A percentile compares a stretch with the other conserved stretches of the same genome.
These are phyloP conservation scores for Silybum marianum DNA, from an alignment of 129 eudicot genomes.

Conservation along the genomic window DNA sequence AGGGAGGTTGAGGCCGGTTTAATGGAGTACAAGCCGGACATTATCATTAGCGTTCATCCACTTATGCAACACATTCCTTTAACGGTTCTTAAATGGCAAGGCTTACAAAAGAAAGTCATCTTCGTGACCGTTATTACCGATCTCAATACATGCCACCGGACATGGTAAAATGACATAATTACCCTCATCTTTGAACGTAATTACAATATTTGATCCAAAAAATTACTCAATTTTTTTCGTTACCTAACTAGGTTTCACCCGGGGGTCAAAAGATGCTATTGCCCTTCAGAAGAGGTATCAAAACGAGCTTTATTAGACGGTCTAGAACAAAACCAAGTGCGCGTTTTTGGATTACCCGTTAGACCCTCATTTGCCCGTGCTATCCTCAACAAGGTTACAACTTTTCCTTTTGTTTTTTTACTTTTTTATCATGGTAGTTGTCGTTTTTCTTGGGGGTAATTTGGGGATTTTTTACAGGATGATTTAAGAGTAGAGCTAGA, in stretches of 20 bases:
- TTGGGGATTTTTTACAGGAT: constrained; percentile 42
- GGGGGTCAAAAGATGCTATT: constrained; percentile 78
- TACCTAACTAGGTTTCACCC: constrained; percentile 81
- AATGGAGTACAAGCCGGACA: constrained; percentile 98
- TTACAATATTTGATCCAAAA: neutral
- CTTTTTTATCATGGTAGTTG: neutral
- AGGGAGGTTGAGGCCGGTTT: constrained; percentile 98
- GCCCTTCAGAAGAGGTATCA: constrained; percentile 92
- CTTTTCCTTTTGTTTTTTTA: neutral
- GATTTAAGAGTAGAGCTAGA: constrained; percentile 79
- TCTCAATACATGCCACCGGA: constrained; percentile 87
- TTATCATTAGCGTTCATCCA: constrained; percentile 95
- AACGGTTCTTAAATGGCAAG: constrained; percentile 98
- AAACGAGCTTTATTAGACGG: constrained; percentile 83
- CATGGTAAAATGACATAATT: constrained; percentile 60
- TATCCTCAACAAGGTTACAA: constrained; percentile 63
- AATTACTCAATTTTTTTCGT: neutral
- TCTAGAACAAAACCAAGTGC: constrained; percentile 63
- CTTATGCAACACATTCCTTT: constrained; percentile 96
- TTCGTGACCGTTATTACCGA: constrained; percentile 96
- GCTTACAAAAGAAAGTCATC: constrained; percentile 85
- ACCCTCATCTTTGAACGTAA: neutral
- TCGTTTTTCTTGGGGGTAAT: constrained; percentile 19
- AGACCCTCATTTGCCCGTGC: constrained; percentile 92
- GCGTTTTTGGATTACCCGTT: constrained; percentile 90